Evolutionary conservation across 495 filamentous ascomycete genomes (phyloP).

Genomic region (Mytilinidion resinicola): DNA sequence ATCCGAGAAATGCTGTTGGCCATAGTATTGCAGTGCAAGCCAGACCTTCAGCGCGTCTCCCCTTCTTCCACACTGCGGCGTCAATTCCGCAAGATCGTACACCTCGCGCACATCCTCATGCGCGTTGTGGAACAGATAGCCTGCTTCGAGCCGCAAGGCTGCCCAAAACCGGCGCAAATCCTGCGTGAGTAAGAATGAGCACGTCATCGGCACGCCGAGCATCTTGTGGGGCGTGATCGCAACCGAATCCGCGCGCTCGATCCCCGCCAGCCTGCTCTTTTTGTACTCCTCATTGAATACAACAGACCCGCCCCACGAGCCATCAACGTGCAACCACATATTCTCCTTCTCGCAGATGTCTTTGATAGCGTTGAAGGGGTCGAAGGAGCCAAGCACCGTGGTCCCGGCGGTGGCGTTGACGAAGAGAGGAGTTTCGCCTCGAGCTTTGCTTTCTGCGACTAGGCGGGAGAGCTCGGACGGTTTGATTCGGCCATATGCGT

Average conservation of each 20-base stretch:
- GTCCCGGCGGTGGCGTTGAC: conserved; percentile 95
- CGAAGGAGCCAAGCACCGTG: conserved; percentile 85
- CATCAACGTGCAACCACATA: conserved; percentile 90
- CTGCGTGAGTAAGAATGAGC: conserved; percentile 75
- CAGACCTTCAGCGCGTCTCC: conserved; percentile 84
- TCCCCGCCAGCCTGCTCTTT: conserved; percentile 56
- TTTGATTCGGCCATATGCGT: conserved; percentile 64
- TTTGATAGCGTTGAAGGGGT: conserved; percentile 67
- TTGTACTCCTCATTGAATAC: conserved; percentile 56
- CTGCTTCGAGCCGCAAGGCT: conserved; percentile 80
- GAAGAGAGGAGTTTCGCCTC: conserved; percentile 79
- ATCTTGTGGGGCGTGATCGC: conserved; percentile 95
- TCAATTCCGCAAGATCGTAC: conserved; percentile 91
- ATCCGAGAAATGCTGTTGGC: conserved; percentile 44
- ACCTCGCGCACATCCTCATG: conserved; percentile 47
- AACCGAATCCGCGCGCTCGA: conserved; percentile 68
- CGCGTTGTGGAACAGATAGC: conserved; percentile 74
- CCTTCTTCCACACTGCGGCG: conserved; percentile 82
- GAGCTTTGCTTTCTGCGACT: conserved; percentile 50
- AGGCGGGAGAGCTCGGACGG: conserved; percentile 55
- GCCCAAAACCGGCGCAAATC: conserved; percentile 70
- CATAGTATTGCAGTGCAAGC: conserved; percentile 84
- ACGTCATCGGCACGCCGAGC: conserved; percentile 85
- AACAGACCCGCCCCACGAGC: conserved; percentile 80
- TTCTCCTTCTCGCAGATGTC: conserved; percentile 62